Conservation (phyloP, 495 filamentous ascomycete species). For the Penicillium roqueforti region DNA sequence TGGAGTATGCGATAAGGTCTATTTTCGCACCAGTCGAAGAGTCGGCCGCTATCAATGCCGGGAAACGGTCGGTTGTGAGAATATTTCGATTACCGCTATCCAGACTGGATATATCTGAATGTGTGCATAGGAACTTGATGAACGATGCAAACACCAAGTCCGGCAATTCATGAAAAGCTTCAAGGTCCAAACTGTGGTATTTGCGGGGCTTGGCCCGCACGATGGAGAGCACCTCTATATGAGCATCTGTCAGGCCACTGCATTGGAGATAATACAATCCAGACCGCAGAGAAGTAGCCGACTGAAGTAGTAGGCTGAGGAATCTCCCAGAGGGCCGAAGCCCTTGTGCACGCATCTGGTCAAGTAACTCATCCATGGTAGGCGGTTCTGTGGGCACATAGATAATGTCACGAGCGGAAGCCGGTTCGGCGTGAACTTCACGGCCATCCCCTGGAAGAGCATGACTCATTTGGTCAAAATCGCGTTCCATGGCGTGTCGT, state of each 20-base stretch:
- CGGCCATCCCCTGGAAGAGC: conserved; percentile 57
- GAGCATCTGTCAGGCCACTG: conserved; percentile 32
- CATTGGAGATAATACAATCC: conserved; percentile 41
- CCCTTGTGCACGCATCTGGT: conserved; percentile 49
- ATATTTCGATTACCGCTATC: conserved; percentile 13
- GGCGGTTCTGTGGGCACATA: conserved; percentile 56
- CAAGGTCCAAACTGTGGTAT: conserved; percentile 13
- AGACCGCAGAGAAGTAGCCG: conserved; percentile 34
- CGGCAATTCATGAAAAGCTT: conserved; percentile 31
- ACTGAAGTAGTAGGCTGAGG: conserved; percentile 45
- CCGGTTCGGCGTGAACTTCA: conserved; percentile 53
- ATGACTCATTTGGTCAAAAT: conserved; percentile 20
- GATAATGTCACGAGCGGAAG: conserved; percentile 53
- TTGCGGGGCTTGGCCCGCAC: conserved; percentile 17
- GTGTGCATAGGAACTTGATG: conserved; percentile 43
- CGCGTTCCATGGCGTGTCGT: conserved; percentile 24
- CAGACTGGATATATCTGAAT: conserved; percentile 12
- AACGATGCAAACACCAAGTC: conserved; percentile 46
- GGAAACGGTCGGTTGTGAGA: conserved; percentile 30
- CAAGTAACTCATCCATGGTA: conserved; percentile 47
- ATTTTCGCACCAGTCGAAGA: conserved; percentile 3
- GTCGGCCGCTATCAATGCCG: conserved; percentile 20
- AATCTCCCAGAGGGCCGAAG: conserved; percentile 41
- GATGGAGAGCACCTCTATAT: conserved; percentile 34
- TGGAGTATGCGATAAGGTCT: conserved; percentile 21